Percentiles rank a stretch among this genome's conserved stretches.
phyloP scores from a whole-genome alignment of 169 alveolate species.

The Cardiosporidium cionae region DNA sequence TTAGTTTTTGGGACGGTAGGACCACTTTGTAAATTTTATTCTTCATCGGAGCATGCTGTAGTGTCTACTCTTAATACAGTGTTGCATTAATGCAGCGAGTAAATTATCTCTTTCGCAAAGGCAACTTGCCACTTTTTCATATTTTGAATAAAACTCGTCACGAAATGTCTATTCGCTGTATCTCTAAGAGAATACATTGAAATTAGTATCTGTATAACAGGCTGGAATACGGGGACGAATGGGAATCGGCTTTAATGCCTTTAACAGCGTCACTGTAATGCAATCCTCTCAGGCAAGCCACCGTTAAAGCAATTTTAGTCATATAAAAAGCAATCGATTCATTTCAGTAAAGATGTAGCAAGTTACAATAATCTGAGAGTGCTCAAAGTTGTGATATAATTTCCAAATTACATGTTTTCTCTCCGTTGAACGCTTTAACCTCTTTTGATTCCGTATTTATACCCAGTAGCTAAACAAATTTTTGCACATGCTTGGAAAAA shows the following conservation, averaged over 20 bases:
- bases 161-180: too few relatives aligned
- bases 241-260: slow-evolving; percentile 64
- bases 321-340: too few relatives aligned
- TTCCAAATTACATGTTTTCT: not conserved
- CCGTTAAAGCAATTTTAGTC: not conserved
- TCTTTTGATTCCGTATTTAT: not conserved
- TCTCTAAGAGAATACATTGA: too few relatives aligned
- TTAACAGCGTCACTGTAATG: slow-evolving; percentile 65
- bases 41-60: too few relatives aligned
- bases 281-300: slow-evolving; percentile 56
- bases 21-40: too few relatives aligned
- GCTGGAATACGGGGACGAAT: slow-evolving; percentile 68
- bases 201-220: not conserved
- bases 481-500: too few relatives aligned
- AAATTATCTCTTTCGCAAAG: too few relatives aligned
- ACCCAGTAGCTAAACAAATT: not conserved
- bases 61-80: too few relatives aligned
- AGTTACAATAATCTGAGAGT: not conserved
- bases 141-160: too few relatives aligned
- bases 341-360: not conserved
- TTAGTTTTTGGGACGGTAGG: too few relatives aligned
- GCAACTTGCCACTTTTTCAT: too few relatives aligned
- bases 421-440: not conserved
- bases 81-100: too few relatives aligned
- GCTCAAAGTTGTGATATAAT: not conserved